These are phyloP conservation scores for Dillenia suffruticosa DNA, from an alignment of 164 flowering plant genomes.

Conservation along the genomic window DNA sequence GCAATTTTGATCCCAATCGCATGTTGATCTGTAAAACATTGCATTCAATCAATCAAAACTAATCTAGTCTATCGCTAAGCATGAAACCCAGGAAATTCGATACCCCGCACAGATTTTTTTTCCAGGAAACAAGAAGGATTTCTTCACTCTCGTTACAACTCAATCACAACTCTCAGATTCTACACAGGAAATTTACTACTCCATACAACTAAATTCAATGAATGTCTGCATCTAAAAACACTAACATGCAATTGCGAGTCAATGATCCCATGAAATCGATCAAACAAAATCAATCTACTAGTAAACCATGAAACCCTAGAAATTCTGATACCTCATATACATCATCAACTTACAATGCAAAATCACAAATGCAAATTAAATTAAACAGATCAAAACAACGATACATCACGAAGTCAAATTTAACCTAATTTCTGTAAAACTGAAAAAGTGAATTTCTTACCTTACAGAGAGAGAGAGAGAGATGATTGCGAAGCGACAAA, in stretches of 20 bases:
- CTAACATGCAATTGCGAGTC: conserved; percentile 3
- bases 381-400: no score
- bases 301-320: no score
- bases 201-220: neutral
- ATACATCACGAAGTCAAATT: no score
- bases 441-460: no score
- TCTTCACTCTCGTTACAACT: neutral
- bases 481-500: no score
- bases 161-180: neutral
- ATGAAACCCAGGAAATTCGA: neutral
- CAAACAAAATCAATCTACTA: neutral
- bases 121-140: neutral
- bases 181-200: conserved; percentile 1
- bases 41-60: neutral
- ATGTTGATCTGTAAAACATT: no score
- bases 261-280: neutral
- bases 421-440: no score
- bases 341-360: no score
- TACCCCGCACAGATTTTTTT: neutral
- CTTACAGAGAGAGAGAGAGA: no score
- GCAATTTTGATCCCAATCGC: no score
- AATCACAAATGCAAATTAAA: no score
- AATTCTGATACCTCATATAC: no score
- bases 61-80: conserved; percentile 2
- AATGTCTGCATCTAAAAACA: conserved; percentile 4